Conservation (phyloP, 257 asterid species). For the Jacaranda mimosifolia region DNA sequence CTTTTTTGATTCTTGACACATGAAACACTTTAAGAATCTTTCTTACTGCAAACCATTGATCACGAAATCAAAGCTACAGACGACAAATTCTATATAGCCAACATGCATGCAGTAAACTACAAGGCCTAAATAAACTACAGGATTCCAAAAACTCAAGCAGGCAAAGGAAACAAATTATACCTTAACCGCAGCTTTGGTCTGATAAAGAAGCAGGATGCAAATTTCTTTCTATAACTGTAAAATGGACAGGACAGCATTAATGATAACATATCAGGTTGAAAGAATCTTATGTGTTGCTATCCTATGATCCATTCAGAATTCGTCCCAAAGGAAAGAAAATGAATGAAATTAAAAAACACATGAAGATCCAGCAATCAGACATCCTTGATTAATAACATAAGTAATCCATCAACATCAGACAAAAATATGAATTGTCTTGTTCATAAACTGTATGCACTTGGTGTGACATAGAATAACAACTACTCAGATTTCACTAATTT, state of each 20-base stretch:
- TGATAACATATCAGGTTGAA: too few species aligned
- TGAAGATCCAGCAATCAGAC: too few species aligned
- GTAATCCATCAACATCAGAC: not conserved
- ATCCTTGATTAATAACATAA: not conserved
- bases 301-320: not conserved
- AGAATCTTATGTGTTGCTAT: not conserved
- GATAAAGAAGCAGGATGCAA: not conserved
- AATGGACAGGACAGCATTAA: not conserved
- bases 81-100: not conserved
- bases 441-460: not conserved
- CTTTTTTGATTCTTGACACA: not conserved
- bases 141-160: not conserved
- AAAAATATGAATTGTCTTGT: not conserved
- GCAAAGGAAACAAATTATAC: not conserved
- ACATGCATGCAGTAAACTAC: not conserved
- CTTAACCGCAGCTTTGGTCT: constrained; percentile 1
- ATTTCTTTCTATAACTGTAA: not conserved
- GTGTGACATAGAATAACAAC: not conserved
- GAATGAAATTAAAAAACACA: too few species aligned
- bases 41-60: too few species aligned
- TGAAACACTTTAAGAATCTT: not conserved
- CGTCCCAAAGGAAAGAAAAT: not conserved
- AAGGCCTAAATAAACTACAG: not conserved
- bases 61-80: not conserved
- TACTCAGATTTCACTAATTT: not conserved